Conservation (phyloP, 495 filamentous ascomycete species). For the Trichoderma orchidacearum region DNA sequence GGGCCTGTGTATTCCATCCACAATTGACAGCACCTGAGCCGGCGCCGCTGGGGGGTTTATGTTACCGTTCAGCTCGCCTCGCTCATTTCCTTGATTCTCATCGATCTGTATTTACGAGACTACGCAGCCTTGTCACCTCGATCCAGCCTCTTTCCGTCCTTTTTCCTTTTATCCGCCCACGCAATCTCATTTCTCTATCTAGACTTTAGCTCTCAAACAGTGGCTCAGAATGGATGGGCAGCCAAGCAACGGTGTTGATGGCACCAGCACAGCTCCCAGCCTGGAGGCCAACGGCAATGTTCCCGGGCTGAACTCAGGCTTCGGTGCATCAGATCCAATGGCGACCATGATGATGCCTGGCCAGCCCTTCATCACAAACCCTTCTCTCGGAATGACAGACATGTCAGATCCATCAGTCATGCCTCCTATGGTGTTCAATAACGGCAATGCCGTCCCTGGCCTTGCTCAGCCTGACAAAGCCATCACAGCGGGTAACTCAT, state of each 20-base stretch:
- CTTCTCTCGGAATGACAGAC: not conserved
- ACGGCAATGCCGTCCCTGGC: not conserved
- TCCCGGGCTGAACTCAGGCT: not conserved
- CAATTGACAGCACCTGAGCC: no score
- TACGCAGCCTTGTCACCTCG: no score
- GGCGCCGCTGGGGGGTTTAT: no score
- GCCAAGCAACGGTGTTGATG: not conserved
- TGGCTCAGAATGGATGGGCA: not conserved
- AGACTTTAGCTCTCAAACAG: not conserved
- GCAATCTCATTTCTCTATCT: not conserved
- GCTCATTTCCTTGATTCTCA: no score
- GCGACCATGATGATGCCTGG: not conserved
- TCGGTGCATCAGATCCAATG: not conserved
- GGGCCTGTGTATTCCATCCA: no score
- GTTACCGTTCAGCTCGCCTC: no score
- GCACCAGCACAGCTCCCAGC: not conserved
- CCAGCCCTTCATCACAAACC: not conserved
- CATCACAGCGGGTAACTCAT: constrained; percentile 17
- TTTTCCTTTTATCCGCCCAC: not conserved
- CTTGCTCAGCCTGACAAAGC: constrained; percentile 6
- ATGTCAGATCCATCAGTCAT: not conserved
- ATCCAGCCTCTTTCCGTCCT: no score
- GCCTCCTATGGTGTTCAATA: not conserved
- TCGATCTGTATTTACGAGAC: no score
- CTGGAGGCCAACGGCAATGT: not conserved